A percentile compares a stretch with the other conserved stretches of the same genome.
Conservation (phyloP, 2,329 filamentous ascomycete genomes). For the Colletotrichum musicola region DNA sequence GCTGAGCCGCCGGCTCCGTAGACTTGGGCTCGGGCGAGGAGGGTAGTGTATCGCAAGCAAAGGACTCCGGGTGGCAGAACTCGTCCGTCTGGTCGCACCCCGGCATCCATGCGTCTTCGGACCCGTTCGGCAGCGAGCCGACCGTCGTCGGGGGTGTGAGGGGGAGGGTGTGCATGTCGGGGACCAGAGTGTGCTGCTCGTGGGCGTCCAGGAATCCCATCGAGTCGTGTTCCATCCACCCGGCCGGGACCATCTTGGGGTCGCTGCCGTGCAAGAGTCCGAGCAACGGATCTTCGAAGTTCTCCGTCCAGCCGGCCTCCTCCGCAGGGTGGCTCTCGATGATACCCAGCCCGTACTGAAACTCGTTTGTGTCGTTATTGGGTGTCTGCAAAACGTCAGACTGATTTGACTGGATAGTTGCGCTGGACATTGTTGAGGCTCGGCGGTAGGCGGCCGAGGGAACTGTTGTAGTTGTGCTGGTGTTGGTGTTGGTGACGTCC, state of each 20-base stretch:
- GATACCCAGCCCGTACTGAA: slow-evolving; percentile 28
- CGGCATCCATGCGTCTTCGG: slow-evolving; percentile 20
- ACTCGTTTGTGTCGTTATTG: slow-evolving; percentile 13
- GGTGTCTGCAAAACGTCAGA: slow-evolving; percentile 9
- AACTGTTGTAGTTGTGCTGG: neutral
- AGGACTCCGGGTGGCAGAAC: slow-evolving; percentile 7
- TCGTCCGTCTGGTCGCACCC: slow-evolving; percentile 13
- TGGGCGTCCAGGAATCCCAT: slow-evolving; percentile 25
- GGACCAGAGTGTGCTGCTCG: slow-evolving; percentile 2
- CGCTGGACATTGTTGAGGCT: slow-evolving; percentile 27
- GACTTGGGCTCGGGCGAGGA: slow-evolving; percentile 19
- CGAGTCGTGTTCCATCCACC: slow-evolving; percentile 28
- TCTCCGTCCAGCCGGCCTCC: slow-evolving; percentile 20
- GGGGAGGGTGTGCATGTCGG: slow-evolving; percentile 9
- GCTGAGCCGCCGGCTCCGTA: slow-evolving; percentile 14
- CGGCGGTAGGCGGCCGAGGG: slow-evolving; percentile 16
- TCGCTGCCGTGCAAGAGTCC: slow-evolving; percentile 20
- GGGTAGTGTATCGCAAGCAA: slow-evolving; percentile 11
- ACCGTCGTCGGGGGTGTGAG: slow-evolving; percentile 26
- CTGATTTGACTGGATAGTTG: slow-evolving; percentile 17
- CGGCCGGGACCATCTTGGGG: slow-evolving; percentile 12
- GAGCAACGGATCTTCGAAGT: slow-evolving; percentile 29
- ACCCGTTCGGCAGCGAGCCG: slow-evolving; percentile 16
- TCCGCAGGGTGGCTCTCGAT: slow-evolving; percentile 17
- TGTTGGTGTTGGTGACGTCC: slow-evolving; percentile 3